Evolutionary conservation across 129 eudicot species (phyloP), one percentile per base, ranked within the genome.

Genomic region (Silybum marianum): DNA sequence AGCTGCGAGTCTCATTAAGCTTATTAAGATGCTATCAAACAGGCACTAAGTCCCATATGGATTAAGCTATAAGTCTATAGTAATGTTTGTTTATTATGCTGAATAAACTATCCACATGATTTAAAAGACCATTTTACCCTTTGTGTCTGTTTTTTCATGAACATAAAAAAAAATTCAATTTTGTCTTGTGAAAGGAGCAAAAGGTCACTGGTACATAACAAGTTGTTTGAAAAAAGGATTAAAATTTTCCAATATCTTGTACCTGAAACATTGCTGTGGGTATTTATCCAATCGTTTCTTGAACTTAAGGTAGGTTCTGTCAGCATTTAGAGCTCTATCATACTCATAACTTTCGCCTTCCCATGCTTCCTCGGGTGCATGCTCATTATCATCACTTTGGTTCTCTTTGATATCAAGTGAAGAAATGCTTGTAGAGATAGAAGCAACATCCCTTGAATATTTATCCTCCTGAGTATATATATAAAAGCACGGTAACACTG

Each of bases 221-320:
- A 68, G 19, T 25, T 78, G 13, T 78, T 67, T n/a, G n/a, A n/a
- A n/a, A 46, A 69, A 28, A 78, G 3, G 12, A 36, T 21, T 0
- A 16, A 22, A 77, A 3, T 1, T 46, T 76, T 23, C 39, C 16
- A 18, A 32, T 2, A 22, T n/a, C 21, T 36, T 70, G 81, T 84
- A 93, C 99, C 99, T 89, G 87, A 96, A 88, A 81, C 99, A 96
- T 80, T 96, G 99, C 84, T 96, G 95, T 78, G 99, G 99, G 71
- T 86, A 72, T 36, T 79, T 80, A 82, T 93, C 99, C 80, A 93
- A 16, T 38, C 95, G 93, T 81, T 96, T 96, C 92, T 89, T 96
- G 81, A 96, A 96, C 89, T 96, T 96, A 26, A 96, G 98, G 84
- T 93, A 96, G 72, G 93, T 89, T 88, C 97, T 91, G 81, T 93